Evolutionary conservation across 352 stramenopile genomes (phyloP), one percentile per base, ranked within the genome.

Genomic region (Phytophthora citricola): DNA sequence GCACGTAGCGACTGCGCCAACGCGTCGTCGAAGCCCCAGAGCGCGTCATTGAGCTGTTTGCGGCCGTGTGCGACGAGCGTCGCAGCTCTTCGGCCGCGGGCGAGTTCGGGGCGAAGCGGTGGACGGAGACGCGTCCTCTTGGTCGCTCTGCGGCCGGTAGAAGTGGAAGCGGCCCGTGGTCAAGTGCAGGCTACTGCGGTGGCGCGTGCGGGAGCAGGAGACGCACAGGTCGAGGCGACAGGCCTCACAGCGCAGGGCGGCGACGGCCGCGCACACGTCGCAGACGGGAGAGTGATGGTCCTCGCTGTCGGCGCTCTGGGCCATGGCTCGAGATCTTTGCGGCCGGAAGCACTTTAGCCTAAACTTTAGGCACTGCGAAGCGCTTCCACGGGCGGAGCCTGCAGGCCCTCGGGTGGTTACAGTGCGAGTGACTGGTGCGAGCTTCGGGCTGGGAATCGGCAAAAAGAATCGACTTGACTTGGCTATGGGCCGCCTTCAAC

Each of bases 181-280:
- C 34, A 73, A 29, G 58, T 92, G 81, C 58, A 90, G 65, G 22
- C 38, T 78, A 52, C 81, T 83, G 57, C 47, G 52, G 29, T 69
- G 56, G 51, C 86, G 81, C 20, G 83, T 64, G 4, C 69, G 58
- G 3, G 71, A 78, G 47, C 84, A 92, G 5, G 20, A 9, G 7
- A 55, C 54, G 44, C 84, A 92, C 48, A 83, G 72, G 24, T 67
- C 49, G 20, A 92, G 68, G 44, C 82, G 76, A 48, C 83, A 92
- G 36, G 72, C 71, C 9, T 48, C 47, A 46, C 81, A 92, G 29
- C 48, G 49, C 38, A 89, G 56, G 11, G 67, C 65, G 5, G 81
- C 81, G 14, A 24, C 12, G 26, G 46, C 27, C 2, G 38, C 14
- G 40, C 84, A 92, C 47, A 89, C 80, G 34, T 90, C 79, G 48